phyloP scores from a whole-genome alignment of 371 early-diverging fungal genomes.

The Entomophthora muscae region DNA sequence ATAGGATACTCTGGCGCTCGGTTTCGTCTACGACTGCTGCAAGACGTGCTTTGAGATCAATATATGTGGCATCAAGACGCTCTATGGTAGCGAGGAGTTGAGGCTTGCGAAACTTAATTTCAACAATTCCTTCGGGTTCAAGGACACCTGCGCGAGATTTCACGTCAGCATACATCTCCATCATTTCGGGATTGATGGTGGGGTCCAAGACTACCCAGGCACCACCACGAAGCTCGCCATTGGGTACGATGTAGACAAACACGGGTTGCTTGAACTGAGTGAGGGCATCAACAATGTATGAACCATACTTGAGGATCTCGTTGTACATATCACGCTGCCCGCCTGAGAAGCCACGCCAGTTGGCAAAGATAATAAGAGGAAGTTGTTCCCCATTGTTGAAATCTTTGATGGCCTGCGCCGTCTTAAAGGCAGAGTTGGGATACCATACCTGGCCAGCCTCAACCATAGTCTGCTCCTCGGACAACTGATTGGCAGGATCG shows the following conservation, averaged over 20 bases:
- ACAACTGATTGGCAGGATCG: no score
- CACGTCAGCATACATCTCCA: no score
- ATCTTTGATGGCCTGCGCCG: no score
- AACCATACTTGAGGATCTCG: no score
- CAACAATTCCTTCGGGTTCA: slow-evolving; percentile 97
- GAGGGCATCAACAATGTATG: no score
- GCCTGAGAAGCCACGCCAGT: no score
- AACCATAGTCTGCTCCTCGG: no score
- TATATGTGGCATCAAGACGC: slow-evolving; percentile 44
- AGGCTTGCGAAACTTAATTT: slow-evolving; percentile 95
- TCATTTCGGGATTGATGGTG: no score
- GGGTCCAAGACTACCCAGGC: no score
- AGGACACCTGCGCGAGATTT: slow-evolving; percentile 88
- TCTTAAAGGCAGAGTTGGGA: slow-evolving; percentile 94
- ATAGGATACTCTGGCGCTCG: slow-evolving; percentile 34
- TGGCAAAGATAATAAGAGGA: no score
- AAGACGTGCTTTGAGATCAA: slow-evolving; percentile 25
- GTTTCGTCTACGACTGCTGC: slow-evolving; percentile 20
- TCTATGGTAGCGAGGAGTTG: slow-evolving; percentile 73
- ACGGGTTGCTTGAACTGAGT: slow-evolving; percentile 87
- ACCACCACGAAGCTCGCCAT: no score
- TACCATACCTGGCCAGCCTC: slow-evolving; percentile 98
- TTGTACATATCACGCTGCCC: no score
- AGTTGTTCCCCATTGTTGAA: slow-evolving; percentile 97
- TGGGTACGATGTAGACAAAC: slow-evolving; percentile 95